Percentiles rank a stretch among this genome's conserved stretches.
These are phyloP conservation scores for Exobasidium rhododendri DNA, from an alignment of 1,284 basidiomycete genomes.

Conservation along the genomic window DNA sequence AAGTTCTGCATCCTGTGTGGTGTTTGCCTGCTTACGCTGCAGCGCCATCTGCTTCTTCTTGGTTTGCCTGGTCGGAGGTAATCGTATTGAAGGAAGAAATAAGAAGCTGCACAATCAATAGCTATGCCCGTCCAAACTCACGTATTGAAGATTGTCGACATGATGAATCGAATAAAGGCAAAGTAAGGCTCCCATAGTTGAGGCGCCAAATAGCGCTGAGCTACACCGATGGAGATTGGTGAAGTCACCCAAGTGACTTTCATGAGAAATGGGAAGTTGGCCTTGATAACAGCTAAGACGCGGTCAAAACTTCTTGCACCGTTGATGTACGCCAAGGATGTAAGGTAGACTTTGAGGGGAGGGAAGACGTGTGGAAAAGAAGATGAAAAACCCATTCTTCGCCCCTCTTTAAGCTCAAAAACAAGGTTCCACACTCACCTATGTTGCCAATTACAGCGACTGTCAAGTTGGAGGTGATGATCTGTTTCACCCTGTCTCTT, in stretches of 20 bases:
- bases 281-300: constrained; percentile 68
- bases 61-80: too few relatives aligned
- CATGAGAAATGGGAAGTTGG: constrained; percentile 72
- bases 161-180: constrained; percentile 37
- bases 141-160: constrained; percentile 44
- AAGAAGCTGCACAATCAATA: too few relatives aligned
- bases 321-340: constrained; percentile 78
- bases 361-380: constrained; percentile 64
- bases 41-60: constrained; percentile 50
- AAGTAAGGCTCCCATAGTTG: constrained; percentile 59
- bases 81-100: too few relatives aligned
- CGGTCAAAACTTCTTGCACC: constrained; percentile 70
- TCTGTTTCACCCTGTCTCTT: constrained; percentile 64
- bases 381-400: too few relatives aligned
- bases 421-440: neutral
- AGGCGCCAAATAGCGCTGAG: constrained; percentile 70
- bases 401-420: too few relatives aligned
- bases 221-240: constrained; percentile 68
- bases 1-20: constrained; percentile 24
- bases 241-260: constrained; percentile 71
- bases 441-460: constrained; percentile 71
- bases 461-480: constrained; percentile 74
- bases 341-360: constrained; percentile 64
- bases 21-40: constrained; percentile 20
- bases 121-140: constrained; percentile 3